Evolutionary conservation across 495 filamentous ascomycete genomes (phyloP).

Genomic region (Sporormia fimetaria): DNA sequence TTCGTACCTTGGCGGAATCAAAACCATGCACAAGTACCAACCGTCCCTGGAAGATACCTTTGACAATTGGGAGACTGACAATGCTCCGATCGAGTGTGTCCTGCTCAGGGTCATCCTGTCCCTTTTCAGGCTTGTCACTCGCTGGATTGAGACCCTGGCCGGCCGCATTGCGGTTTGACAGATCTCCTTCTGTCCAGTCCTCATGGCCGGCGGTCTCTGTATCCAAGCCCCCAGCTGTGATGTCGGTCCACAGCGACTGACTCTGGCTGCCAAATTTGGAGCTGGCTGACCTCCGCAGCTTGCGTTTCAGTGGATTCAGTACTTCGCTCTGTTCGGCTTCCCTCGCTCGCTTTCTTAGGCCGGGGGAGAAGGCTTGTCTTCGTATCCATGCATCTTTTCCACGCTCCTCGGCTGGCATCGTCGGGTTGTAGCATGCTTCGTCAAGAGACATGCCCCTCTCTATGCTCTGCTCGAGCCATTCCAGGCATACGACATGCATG

Average conservation of each 20-base stretch:
- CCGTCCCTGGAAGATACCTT: constrained; percentile 26
- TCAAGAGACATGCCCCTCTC: constrained; percentile 89
- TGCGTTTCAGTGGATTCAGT: constrained; percentile 12
- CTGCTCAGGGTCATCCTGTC: constrained; percentile 7
- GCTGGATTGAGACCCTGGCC: neutral
- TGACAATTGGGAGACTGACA: no score
- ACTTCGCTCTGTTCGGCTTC: constrained; percentile 4
- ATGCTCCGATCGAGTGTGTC: no score
- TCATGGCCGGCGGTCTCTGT: constrained; percentile 31
- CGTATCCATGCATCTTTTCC: constrained; percentile 67
- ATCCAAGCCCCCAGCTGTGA: constrained; percentile 48
- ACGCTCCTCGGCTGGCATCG: constrained; percentile 52
- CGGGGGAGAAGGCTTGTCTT: constrained; percentile 19
- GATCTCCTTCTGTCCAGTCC: constrained; percentile 23
- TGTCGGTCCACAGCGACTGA: constrained; percentile 77
- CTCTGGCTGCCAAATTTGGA: constrained; percentile 42
- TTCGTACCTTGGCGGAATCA: constrained; percentile 16
- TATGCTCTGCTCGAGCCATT: constrained; percentile 79
- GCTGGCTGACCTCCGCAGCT: constrained; percentile 24
- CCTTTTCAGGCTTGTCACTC: neutral
- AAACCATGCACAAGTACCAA: constrained; percentile 26
- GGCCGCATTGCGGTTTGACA: constrained; percentile 1
- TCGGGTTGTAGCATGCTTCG: constrained; percentile 69
- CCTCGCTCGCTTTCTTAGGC: constrained; percentile 22
- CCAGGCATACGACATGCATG: constrained; percentile 61